A percentile compares a stretch with the other conserved stretches of the same genome.
These are phyloP conservation scores for Heliamphora exappendiculata DNA, from an alignment of 148 eudicot species.

Conservation along the genomic window DNA sequence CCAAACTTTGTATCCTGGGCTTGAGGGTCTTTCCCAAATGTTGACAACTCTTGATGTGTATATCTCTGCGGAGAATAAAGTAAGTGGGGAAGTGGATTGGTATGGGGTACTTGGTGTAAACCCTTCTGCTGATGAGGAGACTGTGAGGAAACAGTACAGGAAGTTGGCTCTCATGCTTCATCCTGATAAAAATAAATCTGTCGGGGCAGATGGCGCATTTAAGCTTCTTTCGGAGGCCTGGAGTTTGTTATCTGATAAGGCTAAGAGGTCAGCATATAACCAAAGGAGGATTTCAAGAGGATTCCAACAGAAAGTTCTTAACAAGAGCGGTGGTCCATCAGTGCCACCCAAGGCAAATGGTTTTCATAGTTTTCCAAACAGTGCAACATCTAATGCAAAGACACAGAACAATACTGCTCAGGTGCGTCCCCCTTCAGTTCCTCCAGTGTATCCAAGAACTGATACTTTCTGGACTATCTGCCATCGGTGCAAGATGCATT, in stretches of 20 bases:
- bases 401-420: constrained; percentile 16
- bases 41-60: constrained; percentile 39
- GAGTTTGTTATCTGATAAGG: constrained; percentile 58
- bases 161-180: constrained; percentile 62
- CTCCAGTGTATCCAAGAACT: constrained; percentile 24
- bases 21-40: constrained; percentile 45
- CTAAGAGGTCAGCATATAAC: constrained; percentile 52
- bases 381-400: constrained; percentile 26
- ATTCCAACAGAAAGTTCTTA: constrained; percentile 35
- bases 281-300: constrained; percentile 31
- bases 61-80: constrained; percentile 38
- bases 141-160: constrained; percentile 47
- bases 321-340: constrained; percentile 27
- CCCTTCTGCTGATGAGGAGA: constrained; percentile 56
- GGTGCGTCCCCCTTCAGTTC: constrained; percentile 24
- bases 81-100: constrained; percentile 54
- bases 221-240: constrained; percentile 62
- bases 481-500: constrained; percentile 67
- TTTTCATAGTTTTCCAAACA: constrained; percentile 19
- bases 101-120: constrained; percentile 63
- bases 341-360: constrained; percentile 43
- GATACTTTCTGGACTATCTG: constrained; percentile 87
- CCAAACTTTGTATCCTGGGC: constrained; percentile 33
- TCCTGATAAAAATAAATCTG: constrained; percentile 74
- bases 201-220: constrained; percentile 79